These are phyloP conservation scores for Candida boidinii DNA, from an alignment of 805 yeast genomes.

Conservation along the genomic window DNA sequence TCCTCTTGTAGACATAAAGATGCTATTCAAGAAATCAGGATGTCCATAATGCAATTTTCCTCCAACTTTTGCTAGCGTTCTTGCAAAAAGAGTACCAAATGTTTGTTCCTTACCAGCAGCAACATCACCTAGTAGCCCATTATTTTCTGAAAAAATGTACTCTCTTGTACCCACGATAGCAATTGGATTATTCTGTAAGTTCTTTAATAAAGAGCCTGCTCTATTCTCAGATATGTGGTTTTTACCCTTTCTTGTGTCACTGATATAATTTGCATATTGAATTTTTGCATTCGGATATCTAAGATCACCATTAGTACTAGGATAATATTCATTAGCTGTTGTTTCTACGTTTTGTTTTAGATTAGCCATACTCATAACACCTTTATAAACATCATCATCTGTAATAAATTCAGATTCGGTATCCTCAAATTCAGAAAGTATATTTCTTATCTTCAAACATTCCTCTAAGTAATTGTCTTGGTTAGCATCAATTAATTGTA, in stretches of 20 bases:
- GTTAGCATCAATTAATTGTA: constrained; percentile 76
- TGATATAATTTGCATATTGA: too few relatives aligned
- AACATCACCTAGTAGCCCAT: constrained; percentile 76
- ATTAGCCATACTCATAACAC: too few relatives aligned
- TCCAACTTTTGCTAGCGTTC: constrained; percentile 75
- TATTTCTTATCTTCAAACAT: constrained; percentile 68
- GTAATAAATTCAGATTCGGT: constrained; percentile 16
- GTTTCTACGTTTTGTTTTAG: too few relatives aligned
- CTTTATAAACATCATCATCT: constrained; percentile 27
- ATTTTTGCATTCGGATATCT: too few relatives aligned
- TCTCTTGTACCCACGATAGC: constrained; percentile 83
- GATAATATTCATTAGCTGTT: too few relatives aligned
- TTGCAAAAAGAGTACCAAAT: constrained; percentile 75
- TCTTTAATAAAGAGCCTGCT: too few relatives aligned
- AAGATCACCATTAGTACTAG: too few relatives aligned
- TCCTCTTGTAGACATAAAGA: constrained; percentile 78
- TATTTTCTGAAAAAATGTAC: constrained; percentile 74
- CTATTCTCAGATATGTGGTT: too few relatives aligned
- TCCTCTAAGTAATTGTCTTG: constrained; percentile 80
- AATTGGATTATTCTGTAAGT: constrained; percentile 53
- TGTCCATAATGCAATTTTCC: constrained; percentile 84
- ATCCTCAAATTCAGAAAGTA: constrained; percentile 73
- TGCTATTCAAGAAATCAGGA: constrained; percentile 70
- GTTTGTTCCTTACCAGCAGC: constrained; percentile 89
- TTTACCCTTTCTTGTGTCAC: too few relatives aligned